Conservation (phyloP, 2,329 filamentous ascomycete species). For the Nemania abortiva region DNA sequence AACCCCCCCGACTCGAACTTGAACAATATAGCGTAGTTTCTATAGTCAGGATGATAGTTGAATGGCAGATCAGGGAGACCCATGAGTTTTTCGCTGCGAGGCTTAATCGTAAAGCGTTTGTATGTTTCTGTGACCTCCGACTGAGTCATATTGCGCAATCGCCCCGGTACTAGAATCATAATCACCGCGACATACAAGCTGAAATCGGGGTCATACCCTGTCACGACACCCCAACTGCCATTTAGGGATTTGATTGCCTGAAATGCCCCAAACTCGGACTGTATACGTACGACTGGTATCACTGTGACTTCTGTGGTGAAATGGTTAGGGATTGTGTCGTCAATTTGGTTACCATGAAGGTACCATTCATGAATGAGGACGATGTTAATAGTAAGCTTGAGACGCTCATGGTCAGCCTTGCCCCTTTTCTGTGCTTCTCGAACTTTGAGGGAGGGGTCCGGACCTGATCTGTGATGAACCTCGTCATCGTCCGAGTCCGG, state of each 20-base stretch:
- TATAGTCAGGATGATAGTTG: slow-evolving; percentile 2
- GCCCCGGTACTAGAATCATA: slow-evolving; percentile 7
- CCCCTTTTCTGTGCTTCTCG: not conserved
- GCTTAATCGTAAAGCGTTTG: slow-evolving; percentile 1
- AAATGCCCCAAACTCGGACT: not conserved
- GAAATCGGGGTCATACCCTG: slow-evolving; percentile 6
- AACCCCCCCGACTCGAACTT: slow-evolving; percentile 2
- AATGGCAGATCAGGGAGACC: slow-evolving; percentile 17
- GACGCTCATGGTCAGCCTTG: not conserved
- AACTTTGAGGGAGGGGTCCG: no score
- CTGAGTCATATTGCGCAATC: not conserved
- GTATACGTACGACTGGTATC: slow-evolving; percentile 6
- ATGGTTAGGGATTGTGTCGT: not conserved
- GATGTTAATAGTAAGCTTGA: not conserved
- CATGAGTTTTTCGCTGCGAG: slow-evolving; percentile 8
- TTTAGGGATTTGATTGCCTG: not conserved
- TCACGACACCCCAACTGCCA: slow-evolving; percentile 22
- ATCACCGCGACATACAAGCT: slow-evolving; percentile 16
- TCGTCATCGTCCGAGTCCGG: no score
- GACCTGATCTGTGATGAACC: no score
- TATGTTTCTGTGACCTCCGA: slow-evolving; percentile 8
- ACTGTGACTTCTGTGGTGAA: slow-evolving; percentile 5
- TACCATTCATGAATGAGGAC: slow-evolving; percentile 23
- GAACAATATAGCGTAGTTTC: slow-evolving; percentile 16
- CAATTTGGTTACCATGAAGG: no score